Evolutionary conservation across 805 yeast species (phyloP).

Genomic region (Saturnispora ahearnii): DNA sequence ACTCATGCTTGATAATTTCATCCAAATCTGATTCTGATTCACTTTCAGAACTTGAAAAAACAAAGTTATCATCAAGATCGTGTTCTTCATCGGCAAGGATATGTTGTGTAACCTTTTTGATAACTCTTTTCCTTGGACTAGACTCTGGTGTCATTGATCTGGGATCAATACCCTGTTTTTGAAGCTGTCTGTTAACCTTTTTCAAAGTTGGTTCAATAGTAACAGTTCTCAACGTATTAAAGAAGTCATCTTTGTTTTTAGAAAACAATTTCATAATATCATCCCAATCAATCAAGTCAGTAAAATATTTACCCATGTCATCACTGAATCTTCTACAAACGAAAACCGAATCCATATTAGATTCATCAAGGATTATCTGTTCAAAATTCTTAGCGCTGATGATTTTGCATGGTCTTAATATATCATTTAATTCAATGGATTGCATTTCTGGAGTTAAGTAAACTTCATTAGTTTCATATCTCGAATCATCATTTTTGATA

Average conservation of each 20-base stretch:
- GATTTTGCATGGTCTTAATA: constrained; percentile 38
- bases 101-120: constrained; percentile 1
- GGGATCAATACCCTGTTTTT: constrained; percentile 14
- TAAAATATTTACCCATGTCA: constrained; percentile 26
- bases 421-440: constrained; percentile 34
- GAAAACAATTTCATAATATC: constrained; percentile 22
- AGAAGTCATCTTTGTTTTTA: constrained; percentile 26
- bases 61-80: constrained; percentile 14
- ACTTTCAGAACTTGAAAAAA: constrained; percentile 1
- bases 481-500: constrained; percentile 16
- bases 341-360: constrained; percentile 25
- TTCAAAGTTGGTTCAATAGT: constrained; percentile 24
- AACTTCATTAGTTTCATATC: constrained; percentile 35
- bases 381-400: constrained; percentile 30
- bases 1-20: constrained; percentile 3
- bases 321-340: constrained; percentile 38
- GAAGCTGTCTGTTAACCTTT: constrained; percentile 6
- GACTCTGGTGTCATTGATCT: neutral
- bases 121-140: constrained; percentile 1
- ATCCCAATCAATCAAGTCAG: constrained; percentile 33
- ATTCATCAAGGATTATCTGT: constrained; percentile 30
- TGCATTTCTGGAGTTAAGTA: constrained; percentile 45
- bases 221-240: constrained; percentile 23
- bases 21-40: constrained; percentile 10
- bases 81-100: constrained; percentile 8